A percentile compares a stretch with the other conserved stretches of the same genome.
Evolutionary conservation across 2,329 filamentous ascomycete genomes (phyloP).

Genomic region (Neofusicoccum parvum): DNA sequence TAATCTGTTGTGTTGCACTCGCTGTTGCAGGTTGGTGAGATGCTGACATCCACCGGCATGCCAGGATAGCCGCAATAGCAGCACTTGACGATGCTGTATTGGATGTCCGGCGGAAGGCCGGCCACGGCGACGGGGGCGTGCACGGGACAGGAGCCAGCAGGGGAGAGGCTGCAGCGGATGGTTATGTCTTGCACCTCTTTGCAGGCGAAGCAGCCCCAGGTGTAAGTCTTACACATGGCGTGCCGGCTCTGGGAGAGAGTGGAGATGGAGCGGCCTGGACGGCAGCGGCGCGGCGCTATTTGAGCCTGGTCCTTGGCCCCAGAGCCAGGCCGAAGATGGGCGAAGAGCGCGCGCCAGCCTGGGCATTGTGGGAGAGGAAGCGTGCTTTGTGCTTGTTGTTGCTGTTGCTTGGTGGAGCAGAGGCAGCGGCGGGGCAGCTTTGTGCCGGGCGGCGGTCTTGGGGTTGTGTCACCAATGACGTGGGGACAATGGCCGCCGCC

Average conservation of each 20-base stretch:
- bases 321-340: background rate
- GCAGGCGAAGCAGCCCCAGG: conserved; percentile 5
- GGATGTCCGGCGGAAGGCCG: background rate
- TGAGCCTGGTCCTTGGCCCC: background rate
- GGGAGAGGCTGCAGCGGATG: background rate
- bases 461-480: background rate
- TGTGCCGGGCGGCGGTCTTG: background rate
- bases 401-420: background rate
- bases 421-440: background rate
- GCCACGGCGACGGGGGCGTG: background rate
- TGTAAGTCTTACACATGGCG: conserved; percentile 10
- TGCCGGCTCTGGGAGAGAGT: background rate
- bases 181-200: background rate
- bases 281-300: background rate
- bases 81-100: background rate
- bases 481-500: background rate
- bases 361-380: conserved; percentile 1
- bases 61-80: background rate
- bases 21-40: background rate
- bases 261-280: background rate
- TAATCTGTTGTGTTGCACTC: background rate
- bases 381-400: background rate
- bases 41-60: background rate
- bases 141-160: background rate
- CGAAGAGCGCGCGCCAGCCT: background rate